Base-by-base conservation (phyloP, 345 rosid genomes). In the Microthlaspi erraticum region DNA sequence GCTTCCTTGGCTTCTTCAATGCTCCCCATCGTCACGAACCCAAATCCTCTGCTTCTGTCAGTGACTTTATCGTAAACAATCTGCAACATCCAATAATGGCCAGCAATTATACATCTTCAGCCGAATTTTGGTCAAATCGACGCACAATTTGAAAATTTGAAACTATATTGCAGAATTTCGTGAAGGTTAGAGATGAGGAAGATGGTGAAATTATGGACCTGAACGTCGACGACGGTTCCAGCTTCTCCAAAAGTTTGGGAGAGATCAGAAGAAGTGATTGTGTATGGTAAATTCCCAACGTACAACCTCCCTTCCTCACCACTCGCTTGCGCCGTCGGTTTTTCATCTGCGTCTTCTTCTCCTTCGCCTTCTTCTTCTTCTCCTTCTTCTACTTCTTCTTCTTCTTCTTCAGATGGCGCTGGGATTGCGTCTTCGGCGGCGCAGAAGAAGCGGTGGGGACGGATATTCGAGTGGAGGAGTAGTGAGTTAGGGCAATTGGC, bases 11-110 rank as follows among this genome's bases (percentile, higher is more conserved):
- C 99, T 77, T 91, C 95, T 49, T 89, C 88, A 37, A 79, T 67
- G 71, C 75, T 84, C 50, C 54, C 90, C 99, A 94, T 88, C 2
- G 93, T 82, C 5, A 91, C 91, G 71, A 94, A 91, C 10, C 83
- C 99, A 61, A 94, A 94, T 6, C 97, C 99, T 69, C 99, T 89
- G 90, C 99, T 94, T 84, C 97, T 86, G 65, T 89, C 96, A 4
- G 92, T 91, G 8, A 83, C 89, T 73, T 89, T 81, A 81, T 89
- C 88, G 53, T 87, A 84, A 7, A 91, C 93, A 77, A 89, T 82
- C 99, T 94, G 62, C 23, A 57, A 23, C 34, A 20, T 20, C 26
- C 26, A 26, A 26, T 5, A 26, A 26, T 26, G 29, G 29, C 29
- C 29, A 26, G 29, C 5, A 26, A 3, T 26, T 26, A 26, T 26